A percentile compares a stretch with the other conserved stretches of the same genome.
phyloP scores from a whole-genome alignment of 805 yeast genomes.

The Candida silvatica region DNA sequence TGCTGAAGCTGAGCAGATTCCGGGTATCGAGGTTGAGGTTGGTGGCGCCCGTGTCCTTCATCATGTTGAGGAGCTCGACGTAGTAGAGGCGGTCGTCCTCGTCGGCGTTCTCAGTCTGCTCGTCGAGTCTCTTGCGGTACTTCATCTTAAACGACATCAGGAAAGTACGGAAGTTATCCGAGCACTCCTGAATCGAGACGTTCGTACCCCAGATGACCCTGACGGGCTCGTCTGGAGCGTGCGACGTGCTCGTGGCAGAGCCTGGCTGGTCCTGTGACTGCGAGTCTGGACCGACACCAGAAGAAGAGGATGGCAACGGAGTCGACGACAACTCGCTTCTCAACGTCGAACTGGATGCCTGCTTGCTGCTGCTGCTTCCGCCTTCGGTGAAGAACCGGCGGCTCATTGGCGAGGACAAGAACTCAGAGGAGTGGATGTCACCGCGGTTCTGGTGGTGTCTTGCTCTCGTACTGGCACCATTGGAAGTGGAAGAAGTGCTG shows the following conservation, averaged over 20 bases:
- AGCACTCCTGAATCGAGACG: constrained; percentile 84
- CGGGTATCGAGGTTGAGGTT: constrained; percentile 79
- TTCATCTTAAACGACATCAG: constrained; percentile 75
- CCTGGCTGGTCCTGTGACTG: constrained; percentile 7
- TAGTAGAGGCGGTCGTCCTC: constrained; percentile 72
- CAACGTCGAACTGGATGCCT: constrained; percentile 9
- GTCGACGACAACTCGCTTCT: constrained; percentile 11
- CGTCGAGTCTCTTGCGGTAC: constrained; percentile 51
- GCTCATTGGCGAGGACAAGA: constrained; percentile 58
- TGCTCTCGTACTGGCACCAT: constrained; percentile 34
- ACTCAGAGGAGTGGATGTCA: constrained; percentile 66
- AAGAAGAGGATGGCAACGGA: constrained; percentile 11
- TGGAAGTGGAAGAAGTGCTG: constrained; percentile 24
- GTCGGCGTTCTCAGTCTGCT: constrained; percentile 25
- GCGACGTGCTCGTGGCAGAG: constrained; percentile 19
- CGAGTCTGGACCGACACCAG: too few relatives aligned
- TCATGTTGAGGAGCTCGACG: constrained; percentile 59
- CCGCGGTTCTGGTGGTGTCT: constrained; percentile 56
- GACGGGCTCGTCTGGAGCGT: constrained; percentile 56
- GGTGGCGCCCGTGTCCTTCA: constrained; percentile 72
- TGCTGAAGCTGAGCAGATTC: constrained; percentile 67
- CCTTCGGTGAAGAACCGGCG: constrained; percentile 53
- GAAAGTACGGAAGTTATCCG: constrained; percentile 72
- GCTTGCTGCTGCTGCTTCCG: too few relatives aligned
- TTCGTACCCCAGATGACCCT: constrained; percentile 98